phyloP scores from a whole-genome alignment of 2,329 filamentous ascomycete species.

The Shiraia bambusicola region DNA sequence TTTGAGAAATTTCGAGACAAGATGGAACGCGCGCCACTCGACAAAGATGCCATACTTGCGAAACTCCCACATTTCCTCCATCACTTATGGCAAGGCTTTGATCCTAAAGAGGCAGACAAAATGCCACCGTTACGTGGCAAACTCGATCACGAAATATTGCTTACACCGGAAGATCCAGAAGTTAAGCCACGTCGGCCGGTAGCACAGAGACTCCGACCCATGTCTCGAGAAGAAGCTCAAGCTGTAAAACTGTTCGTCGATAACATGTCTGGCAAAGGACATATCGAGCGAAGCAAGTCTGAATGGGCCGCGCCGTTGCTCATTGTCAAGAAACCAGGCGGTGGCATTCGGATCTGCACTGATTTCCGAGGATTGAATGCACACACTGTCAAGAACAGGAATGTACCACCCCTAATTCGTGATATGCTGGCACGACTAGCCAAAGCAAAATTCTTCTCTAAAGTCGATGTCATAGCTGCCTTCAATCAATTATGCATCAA shows the following conservation, averaged over 20 bases:
- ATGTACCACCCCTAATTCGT: not conserved
- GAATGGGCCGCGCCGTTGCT: not conserved
- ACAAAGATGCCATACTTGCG: too few relatives aligned
- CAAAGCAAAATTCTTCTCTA: not conserved
- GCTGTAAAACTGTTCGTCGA: not conserved
- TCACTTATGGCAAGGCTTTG: too few relatives aligned
- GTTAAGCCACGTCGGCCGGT: too few relatives aligned
- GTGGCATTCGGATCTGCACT: not conserved
- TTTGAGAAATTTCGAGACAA: too few relatives aligned
- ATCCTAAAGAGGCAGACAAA: too few relatives aligned
- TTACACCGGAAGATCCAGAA: too few relatives aligned
- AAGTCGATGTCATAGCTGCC: conserved; percentile 2
- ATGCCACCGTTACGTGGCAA: too few relatives aligned
- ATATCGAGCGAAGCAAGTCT: not conserved
- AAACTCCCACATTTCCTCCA: too few relatives aligned
- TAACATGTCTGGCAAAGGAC: not conserved
- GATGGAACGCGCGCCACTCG: too few relatives aligned
- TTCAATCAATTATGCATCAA: conserved; percentile 1
- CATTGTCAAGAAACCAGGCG: not conserved
- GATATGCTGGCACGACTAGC: not conserved
- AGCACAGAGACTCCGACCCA: too few relatives aligned
- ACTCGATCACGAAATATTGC: too few relatives aligned
- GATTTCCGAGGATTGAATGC: not conserved
- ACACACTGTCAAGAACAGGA: not conserved
- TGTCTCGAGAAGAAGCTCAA: too few relatives aligned